Evolutionary conservation across 371 early-diverging fungal species (phyloP).

Genomic region (Mucor saturninus): DNA sequence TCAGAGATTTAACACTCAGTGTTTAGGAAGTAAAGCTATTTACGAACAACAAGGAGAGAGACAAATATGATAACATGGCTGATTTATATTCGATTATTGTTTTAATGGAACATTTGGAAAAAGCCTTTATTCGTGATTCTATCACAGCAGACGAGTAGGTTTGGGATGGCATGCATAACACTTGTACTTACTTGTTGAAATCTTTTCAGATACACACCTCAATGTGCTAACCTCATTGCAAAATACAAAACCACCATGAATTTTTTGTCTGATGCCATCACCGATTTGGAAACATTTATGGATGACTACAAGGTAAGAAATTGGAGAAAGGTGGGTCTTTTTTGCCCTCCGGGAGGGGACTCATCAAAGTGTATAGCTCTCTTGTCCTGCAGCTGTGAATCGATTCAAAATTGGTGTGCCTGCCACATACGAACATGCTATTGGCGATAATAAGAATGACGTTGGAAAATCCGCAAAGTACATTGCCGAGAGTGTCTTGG

Average conservation of each 20-base stretch:
- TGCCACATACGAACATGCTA: conserved; percentile 87
- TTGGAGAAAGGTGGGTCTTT: not conserved
- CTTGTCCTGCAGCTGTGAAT: conserved; percentile 83
- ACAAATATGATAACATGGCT: conserved; percentile 90
- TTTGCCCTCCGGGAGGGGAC: too few species aligned
- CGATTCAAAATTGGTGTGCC: conserved; percentile 87
- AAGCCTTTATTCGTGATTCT: conserved; percentile 91
- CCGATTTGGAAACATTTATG: conserved; percentile 81
- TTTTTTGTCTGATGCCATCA: conserved; percentile 70
- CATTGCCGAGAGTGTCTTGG: conserved; percentile 87
- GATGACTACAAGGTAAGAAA: conserved; percentile 75
- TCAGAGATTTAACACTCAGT: not conserved
- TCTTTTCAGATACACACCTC: conserved; percentile 79
- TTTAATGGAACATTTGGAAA: conserved; percentile 89
- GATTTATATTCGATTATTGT: conserved; percentile 92
- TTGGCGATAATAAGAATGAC: conserved; percentile 57
- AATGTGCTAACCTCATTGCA: conserved; percentile 87
- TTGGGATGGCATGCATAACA: not conserved
- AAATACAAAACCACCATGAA: conserved; percentile 93
- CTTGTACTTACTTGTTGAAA: not conserved
- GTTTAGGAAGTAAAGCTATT: conserved; percentile 73
- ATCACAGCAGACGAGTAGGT: conserved; percentile 78
- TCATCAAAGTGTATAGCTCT: conserved; percentile 42
- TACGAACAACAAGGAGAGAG: conserved; percentile 83
- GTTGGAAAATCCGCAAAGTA: conserved; percentile 69